Percentiles rank a stretch among this genome's conserved stretches.
These are phyloP conservation scores for Alternaria consortialis DNA, from an alignment of 2,329 filamentous ascomycete species.

Conservation along the genomic window DNA sequence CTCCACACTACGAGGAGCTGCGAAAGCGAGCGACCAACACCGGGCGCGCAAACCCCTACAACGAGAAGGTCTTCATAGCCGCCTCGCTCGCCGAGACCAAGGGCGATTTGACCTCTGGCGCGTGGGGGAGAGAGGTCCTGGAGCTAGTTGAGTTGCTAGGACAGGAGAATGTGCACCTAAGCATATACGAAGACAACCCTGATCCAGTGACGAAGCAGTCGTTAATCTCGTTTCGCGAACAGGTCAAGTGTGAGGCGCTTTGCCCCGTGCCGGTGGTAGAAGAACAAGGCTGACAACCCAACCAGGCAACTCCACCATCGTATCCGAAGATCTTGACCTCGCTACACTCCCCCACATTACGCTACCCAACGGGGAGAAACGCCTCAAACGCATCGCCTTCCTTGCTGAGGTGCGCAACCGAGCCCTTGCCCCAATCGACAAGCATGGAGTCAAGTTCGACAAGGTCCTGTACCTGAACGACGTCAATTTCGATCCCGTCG, in stretches of 20 bases:
- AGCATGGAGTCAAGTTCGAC: constrained; percentile 64
- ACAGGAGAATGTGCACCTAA: constrained; percentile 72
- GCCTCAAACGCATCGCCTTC: constrained; percentile 78
- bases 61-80: constrained; percentile 77
- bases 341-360: constrained; percentile 66
- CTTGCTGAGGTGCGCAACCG: constrained; percentile 77
- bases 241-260: constrained; percentile 54
- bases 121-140: constrained; percentile 70
- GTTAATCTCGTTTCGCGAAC: constrained; percentile 62
- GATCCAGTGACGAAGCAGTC: constrained; percentile 65
- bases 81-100: constrained; percentile 73
- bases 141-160: constrained; percentile 72
- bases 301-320: constrained; percentile 59
- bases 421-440: constrained; percentile 70
- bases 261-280: not conserved
- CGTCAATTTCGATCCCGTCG: constrained; percentile 68
- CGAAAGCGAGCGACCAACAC: constrained; percentile 45
- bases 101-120: constrained; percentile 67
- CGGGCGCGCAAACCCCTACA: constrained; percentile 60
- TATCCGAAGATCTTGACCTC: constrained; percentile 68
- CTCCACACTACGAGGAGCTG: constrained; percentile 60
- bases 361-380: constrained; percentile 68
- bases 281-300: constrained; percentile 22
- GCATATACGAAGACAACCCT: constrained; percentile 77
- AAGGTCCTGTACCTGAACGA: constrained; percentile 73